Evolutionary conservation across 148 eudicot species (phyloP).

Genomic region (Spergularia bocconei): DNA sequence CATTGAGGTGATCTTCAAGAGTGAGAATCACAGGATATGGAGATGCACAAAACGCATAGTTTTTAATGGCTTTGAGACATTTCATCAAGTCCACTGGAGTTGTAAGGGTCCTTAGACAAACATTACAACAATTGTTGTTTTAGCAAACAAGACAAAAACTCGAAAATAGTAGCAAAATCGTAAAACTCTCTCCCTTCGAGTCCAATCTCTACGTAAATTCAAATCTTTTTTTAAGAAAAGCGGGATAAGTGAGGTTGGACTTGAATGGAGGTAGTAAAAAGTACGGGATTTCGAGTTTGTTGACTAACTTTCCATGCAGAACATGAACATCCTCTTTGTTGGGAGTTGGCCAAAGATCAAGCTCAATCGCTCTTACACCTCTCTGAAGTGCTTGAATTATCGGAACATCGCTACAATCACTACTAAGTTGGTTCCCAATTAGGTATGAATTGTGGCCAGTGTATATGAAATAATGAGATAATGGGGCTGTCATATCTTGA

Average conservation of each 20-base stretch:
- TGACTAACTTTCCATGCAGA: conserved; percentile 64
- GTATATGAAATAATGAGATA: conserved; percentile 74
- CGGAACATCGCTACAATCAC: conserved; percentile 63
- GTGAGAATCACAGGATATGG: conserved; percentile 65
- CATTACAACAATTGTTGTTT: background rate
- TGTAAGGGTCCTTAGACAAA: conserved; percentile 55
- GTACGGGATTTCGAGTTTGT: background rate
- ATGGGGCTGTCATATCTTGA: conserved; percentile 62
- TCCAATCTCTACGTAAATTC: too few relatives aligned
- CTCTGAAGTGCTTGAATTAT: conserved; percentile 47
- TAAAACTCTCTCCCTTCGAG: too few relatives aligned
- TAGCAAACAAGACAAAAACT: background rate
- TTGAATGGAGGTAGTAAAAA: too few relatives aligned
- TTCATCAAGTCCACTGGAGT: conserved; percentile 56
- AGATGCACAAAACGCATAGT: conserved; percentile 61
- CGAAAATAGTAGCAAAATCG: background rate
- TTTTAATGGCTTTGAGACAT: conserved; percentile 53
- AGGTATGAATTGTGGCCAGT: conserved; percentile 80
- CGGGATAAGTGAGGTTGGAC: too few relatives aligned
- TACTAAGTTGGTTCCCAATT: conserved; percentile 70
- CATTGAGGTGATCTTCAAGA: conserved; percentile 67
- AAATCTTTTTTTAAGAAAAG: too few relatives aligned
- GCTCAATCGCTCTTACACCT: conserved; percentile 69
- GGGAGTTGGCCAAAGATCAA: conserved; percentile 76
- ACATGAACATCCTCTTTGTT: conserved; percentile 54